phyloP scores from a whole-genome alignment of 169 alveolate genomes.

The Plasmodium sp. region DNA sequence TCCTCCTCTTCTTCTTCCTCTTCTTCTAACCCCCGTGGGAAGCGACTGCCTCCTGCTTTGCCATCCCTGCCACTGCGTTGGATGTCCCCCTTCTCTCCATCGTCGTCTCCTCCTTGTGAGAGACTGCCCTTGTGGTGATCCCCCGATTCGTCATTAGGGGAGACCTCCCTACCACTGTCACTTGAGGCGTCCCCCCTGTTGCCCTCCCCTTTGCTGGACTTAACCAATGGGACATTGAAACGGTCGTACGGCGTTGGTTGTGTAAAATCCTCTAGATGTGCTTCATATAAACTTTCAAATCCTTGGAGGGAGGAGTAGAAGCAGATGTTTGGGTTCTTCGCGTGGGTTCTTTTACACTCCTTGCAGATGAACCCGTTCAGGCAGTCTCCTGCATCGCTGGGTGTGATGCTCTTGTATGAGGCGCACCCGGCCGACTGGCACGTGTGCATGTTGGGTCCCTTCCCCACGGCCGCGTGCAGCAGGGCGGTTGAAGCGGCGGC shows the following conservation, averaged over 20 bases:
- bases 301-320: constrained; percentile 55
- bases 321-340: constrained; percentile 57
- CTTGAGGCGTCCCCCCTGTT: not conserved
- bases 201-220: not conserved
- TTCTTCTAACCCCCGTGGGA: not conserved
- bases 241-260: constrained; percentile 9
- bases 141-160: not conserved
- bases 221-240: constrained; percentile 21
- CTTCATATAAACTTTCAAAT: constrained; percentile 69
- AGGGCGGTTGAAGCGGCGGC: not conserved
- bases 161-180: not conserved
- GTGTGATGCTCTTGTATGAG: constrained; percentile 42
- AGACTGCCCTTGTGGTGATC: not conserved
- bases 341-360: constrained; percentile 52
- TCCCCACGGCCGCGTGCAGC: not conserved
- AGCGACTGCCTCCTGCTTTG: not conserved
- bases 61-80: not conserved
- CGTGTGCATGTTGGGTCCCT: constrained; percentile 14
- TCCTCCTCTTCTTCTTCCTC: not conserved
- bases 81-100: not conserved
- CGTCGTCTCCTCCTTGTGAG: not conserved
- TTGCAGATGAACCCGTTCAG: constrained; percentile 63
- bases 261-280: constrained; percentile 29
- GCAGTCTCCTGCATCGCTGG: constrained; percentile 16
- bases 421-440: constrained; percentile 71